A percentile compares a stretch with the other conserved stretches of the same genome.
phyloP scores from a whole-genome alignment of 495 filamentous ascomycete species.

The Penicillium longicatenatum region DNA sequence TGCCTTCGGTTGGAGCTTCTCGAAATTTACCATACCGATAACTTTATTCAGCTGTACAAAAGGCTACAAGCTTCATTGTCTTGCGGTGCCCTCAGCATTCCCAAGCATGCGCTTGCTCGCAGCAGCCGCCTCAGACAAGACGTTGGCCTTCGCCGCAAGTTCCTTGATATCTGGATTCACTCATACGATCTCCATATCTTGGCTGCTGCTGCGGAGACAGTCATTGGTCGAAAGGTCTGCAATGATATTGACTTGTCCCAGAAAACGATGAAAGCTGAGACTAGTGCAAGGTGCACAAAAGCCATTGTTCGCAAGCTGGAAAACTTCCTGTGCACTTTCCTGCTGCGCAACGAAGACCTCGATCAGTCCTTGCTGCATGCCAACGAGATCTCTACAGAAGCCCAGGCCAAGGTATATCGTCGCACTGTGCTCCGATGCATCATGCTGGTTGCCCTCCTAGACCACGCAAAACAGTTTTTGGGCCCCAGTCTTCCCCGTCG shows the following conservation, averaged over 20 bases:
- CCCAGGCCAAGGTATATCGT: conserved; percentile 49
- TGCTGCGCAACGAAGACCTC: conserved; percentile 62
- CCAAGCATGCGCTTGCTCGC: conserved; percentile 51
- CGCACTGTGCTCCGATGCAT: conserved; percentile 61
- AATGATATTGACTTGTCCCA: conserved; percentile 10
- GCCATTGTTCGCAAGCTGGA: conserved; percentile 48
- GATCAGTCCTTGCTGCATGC: conserved; percentile 11
- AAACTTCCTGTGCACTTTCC: conserved; percentile 56
- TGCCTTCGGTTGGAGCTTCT: conserved; percentile 49
- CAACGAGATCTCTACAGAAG: conserved; percentile 38
- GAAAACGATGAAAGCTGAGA: neutral
- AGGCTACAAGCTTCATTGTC: conserved; percentile 64
- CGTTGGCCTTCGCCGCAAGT: conserved; percentile 58
- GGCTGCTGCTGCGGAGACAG: conserved; percentile 57
- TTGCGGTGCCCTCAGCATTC: conserved; percentile 60
- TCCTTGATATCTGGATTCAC: conserved; percentile 58
- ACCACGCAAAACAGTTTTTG: conserved; percentile 42
- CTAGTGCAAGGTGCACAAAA: conserved; percentile 15
- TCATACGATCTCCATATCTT: conserved; percentile 56
- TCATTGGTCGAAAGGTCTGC: conserved; percentile 58
- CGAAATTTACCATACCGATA: conserved; percentile 54
- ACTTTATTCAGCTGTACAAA: conserved; percentile 56
- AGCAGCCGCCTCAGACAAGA: conserved; percentile 56
- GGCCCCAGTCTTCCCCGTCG: conserved; percentile 33
- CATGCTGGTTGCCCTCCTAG: conserved; percentile 62